Evolutionary conservation across 768 basidiomycete species (phyloP).

Genomic region (Termitomyces sp.): DNA sequence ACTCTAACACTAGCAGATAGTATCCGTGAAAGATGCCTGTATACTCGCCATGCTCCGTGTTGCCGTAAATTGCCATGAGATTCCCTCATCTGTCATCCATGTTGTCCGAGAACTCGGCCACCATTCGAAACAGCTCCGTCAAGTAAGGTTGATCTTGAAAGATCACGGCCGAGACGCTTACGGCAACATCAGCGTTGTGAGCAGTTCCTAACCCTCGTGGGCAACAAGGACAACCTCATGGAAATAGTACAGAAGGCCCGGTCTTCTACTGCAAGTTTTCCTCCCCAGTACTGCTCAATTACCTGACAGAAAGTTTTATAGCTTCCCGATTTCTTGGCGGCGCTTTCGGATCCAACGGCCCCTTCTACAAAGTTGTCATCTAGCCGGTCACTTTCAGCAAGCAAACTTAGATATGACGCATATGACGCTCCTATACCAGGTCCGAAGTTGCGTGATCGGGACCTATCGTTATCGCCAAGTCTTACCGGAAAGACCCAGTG

Average conservation of each 20-base stretch:
- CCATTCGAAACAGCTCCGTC: constrained; percentile 48
- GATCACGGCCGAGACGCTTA: constrained; percentile 1
- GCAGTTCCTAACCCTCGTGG: constrained; percentile 52
- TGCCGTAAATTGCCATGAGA: constrained; percentile 48
- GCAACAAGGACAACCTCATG: constrained; percentile 38
- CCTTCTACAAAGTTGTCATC: constrained; percentile 15
- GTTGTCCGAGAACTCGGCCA: constrained; percentile 39
- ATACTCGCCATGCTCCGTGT: constrained; percentile 69
- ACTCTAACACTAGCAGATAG: constrained; percentile 31
- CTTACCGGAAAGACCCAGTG: constrained; percentile 29
- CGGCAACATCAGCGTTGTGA: constrained; percentile 52
- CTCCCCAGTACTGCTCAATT: background rate
- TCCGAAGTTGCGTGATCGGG: constrained; percentile 33
- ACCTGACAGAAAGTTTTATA: constrained; percentile 18
- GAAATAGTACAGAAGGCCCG: constrained; percentile 42
- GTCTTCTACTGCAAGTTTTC: constrained; percentile 49
- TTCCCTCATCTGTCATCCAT: constrained; percentile 40
- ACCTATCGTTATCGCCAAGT: constrained; percentile 22
- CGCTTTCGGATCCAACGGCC: constrained; percentile 26
- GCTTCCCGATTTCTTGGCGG: constrained; percentile 67
- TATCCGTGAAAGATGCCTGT: constrained; percentile 67
- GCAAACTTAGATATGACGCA: constrained; percentile 62
- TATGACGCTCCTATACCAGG: constrained; percentile 58
- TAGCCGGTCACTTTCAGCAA: constrained; percentile 24
- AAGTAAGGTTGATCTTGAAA: constrained; percentile 32